Conservation (phyloP, 305 asterid species). For the Solanum hybrid region DNA sequence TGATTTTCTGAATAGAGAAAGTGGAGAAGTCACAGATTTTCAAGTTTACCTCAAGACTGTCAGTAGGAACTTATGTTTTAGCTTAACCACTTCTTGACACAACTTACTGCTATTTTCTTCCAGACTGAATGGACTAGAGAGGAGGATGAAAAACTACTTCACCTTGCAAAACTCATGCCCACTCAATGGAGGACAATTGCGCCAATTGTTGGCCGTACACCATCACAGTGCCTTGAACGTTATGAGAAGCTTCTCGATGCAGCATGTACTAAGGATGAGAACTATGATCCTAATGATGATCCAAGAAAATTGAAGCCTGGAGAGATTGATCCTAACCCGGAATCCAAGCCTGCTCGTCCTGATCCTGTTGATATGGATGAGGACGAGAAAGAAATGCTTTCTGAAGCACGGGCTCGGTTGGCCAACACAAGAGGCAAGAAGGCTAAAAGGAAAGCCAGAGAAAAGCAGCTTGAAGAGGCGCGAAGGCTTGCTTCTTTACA, state of each 20-base stretch:
- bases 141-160: conserved; percentile 91
- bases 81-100: background rate
- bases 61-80: background rate
- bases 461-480: conserved; percentile 98
- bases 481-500: conserved; percentile 96
- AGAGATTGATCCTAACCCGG: conserved; percentile 96
- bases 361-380: conserved; percentile 99
- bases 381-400: conserved; percentile 99
- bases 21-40: background rate
- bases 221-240: conserved; percentile 96
- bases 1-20: background rate
- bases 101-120: background rate
- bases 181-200: conserved; percentile 99
- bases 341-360: conserved; percentile 96
- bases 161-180: conserved; percentile 98
- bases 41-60: background rate
- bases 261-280: conserved; percentile 95
- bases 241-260: conserved; percentile 96
- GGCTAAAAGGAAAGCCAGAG: conserved; percentile 95
- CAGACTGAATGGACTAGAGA: conserved; percentile 99
- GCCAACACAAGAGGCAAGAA: conserved; percentile 97
- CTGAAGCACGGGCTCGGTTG: conserved; percentile 91
- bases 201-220: conserved; percentile 93
- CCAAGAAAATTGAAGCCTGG: conserved; percentile 96
- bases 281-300: conserved; percentile 83